Percentiles rank a stretch among this genome's conserved stretches.
phyloP scores from a whole-genome alignment of 73 alveolate species.

The Stentor roeselii region DNA sequence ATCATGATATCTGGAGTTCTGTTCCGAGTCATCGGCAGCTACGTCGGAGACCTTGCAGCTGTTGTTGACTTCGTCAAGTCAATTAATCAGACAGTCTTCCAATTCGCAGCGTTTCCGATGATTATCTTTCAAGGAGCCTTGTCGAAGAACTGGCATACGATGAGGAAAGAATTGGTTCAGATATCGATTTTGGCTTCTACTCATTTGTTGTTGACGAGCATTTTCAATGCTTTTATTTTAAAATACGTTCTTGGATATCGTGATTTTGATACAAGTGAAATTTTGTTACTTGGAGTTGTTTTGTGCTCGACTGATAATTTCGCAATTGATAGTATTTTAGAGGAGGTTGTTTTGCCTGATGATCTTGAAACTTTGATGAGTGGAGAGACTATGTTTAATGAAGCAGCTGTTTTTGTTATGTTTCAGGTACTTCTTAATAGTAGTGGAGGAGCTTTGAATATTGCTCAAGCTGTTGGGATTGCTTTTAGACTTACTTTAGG shows the following conservation, averaged over 20 bases:
- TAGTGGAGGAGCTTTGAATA: background rate
- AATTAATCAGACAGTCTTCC: too few relatives aligned
- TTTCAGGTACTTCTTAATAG: background rate
- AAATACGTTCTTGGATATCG: slow-evolving; percentile 36
- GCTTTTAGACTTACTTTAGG: background rate
- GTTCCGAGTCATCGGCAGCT: too few relatives aligned
- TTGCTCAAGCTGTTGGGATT: background rate
- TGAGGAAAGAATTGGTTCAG: slow-evolving; percentile 15
- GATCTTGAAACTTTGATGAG: slow-evolving; percentile 36
- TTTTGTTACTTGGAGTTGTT: slow-evolving; percentile 39
- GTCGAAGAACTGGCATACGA: slow-evolving; percentile 16
- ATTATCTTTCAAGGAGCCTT: slow-evolving; percentile 22
- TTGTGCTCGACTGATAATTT: slow-evolving; percentile 49
- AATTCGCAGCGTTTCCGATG: too few relatives aligned
- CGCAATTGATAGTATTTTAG: slow-evolving; percentile 37
- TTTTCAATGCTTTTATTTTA: slow-evolving; percentile 33
- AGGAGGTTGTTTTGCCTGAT: slow-evolving; percentile 38
- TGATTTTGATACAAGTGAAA: slow-evolving; percentile 35
- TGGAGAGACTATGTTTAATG: slow-evolving; percentile 37
- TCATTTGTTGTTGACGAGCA: background rate
- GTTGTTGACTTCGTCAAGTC: too few relatives aligned
- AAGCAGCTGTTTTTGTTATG: background rate
- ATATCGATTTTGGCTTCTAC: background rate
- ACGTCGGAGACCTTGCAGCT: too few relatives aligned
- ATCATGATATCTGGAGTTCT: too few relatives aligned